Conservation (phyloP, 768 basidiomycete genomes). For the Coprinopsis cinerea region DNA sequence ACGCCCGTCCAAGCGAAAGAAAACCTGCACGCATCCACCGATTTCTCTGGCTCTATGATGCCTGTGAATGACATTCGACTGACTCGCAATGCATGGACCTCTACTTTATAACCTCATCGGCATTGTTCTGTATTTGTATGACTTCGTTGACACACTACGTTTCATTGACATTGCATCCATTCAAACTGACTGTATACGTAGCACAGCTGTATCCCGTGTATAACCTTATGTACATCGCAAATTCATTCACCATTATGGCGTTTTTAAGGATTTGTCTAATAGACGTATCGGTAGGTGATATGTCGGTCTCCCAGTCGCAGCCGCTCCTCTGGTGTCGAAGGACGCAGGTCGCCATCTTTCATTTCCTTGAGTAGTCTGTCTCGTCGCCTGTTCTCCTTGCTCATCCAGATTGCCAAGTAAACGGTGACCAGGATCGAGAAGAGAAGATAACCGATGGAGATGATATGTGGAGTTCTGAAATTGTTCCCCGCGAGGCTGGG, state of each 20-base stretch:
- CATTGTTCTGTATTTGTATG: too few species aligned
- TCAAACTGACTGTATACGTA: too few species aligned
- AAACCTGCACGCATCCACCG: conserved; percentile 1
- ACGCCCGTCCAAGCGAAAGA: conserved; percentile 28
- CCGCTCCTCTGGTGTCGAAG: conserved; percentile 19
- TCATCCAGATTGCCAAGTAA: conserved; percentile 44
- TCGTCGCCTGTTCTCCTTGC: conserved; percentile 42
- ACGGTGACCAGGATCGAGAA: conserved; percentile 39
- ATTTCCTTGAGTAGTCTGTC: conserved; percentile 22
- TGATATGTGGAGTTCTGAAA: conserved; percentile 52
- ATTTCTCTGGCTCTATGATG: background rate
- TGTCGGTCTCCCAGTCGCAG: conserved; percentile 34
- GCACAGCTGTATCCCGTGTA: too few species aligned
- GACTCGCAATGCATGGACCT: background rate
- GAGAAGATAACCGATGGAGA: conserved; percentile 53
- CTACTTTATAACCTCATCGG: too few species aligned
- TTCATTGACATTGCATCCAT: too few species aligned
- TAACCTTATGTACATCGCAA: too few species aligned
- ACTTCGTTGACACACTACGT: too few species aligned
- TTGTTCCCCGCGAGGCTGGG: conserved; percentile 39
- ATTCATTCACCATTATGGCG: too few species aligned
- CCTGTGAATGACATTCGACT: conserved; percentile 1
- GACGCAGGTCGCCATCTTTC: conserved; percentile 16
- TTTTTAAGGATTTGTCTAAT: conserved; percentile 17
- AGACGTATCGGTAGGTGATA: conserved; percentile 34